These are phyloP conservation scores for Marsdenia floribunda DNA, from an alignment of 257 asterid species.

Conservation along the genomic window DNA sequence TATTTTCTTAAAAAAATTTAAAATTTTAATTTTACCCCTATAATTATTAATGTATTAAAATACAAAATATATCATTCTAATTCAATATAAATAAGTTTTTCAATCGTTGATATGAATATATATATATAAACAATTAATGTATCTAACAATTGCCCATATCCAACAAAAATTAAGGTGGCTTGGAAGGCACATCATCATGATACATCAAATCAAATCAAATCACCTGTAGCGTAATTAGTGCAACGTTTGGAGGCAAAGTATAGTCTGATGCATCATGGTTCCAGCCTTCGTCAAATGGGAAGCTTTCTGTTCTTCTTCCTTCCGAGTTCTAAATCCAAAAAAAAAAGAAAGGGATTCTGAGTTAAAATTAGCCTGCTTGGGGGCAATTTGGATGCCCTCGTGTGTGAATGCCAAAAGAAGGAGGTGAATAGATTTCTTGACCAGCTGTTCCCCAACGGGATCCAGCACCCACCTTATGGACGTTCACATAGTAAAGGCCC, in stretches of 20 bases:
- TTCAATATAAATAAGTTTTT: too few relatives aligned
- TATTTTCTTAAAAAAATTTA: too few relatives aligned
- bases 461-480: constrained; percentile 53
- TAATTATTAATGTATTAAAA: too few relatives aligned
- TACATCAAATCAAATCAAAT: too few relatives aligned
- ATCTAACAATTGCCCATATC: too few relatives aligned
- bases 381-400: constrained; percentile 35
- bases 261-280: constrained; percentile 70
- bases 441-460: constrained; percentile 79
- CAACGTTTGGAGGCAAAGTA: constrained; percentile 64
- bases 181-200: too few relatives aligned
- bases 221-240: constrained; percentile 81
- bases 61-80: too few relatives aligned
- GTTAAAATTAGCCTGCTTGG: background rate
- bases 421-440: constrained; percentile 88
- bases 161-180: too few relatives aligned
- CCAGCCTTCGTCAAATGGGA: constrained; percentile 40
- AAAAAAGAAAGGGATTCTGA: background rate
- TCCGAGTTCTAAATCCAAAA: constrained; percentile 43
- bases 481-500: constrained; percentile 46
- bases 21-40: too few relatives aligned
- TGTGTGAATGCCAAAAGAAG: constrained; percentile 67
- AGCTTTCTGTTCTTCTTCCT: constrained; percentile 48
- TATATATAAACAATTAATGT: too few relatives aligned
- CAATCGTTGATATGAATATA: too few relatives aligned